Evolutionary conservation across 306 rosid genomes (phyloP).

Genomic region (Trifolium fragiferum): DNA sequence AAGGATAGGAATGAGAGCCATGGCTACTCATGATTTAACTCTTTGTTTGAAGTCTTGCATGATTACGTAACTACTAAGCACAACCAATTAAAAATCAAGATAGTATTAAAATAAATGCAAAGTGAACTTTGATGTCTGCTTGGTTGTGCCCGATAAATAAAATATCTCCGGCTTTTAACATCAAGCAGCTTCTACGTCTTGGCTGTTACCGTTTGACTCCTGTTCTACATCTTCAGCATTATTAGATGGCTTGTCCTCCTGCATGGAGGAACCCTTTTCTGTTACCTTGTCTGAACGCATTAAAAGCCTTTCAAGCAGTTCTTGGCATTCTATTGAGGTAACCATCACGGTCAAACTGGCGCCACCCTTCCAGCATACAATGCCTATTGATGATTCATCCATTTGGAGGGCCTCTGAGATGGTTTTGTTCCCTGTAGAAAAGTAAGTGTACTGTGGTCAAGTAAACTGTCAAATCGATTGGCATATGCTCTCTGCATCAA

Average conservation of each 20-base stretch:
- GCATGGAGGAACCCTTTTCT: conserved; percentile 43
- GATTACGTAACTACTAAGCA: background rate
- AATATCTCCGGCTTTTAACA: background rate
- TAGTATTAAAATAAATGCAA: background rate
- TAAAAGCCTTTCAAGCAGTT: conserved; percentile 74
- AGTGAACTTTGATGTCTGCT: background rate
- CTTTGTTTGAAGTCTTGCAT: conserved; percentile 13
- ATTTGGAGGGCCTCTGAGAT: conserved; percentile 42
- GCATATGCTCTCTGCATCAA: conserved; percentile 14
- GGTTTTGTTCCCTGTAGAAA: conserved; percentile 53
- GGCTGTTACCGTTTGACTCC: conserved; percentile 34
- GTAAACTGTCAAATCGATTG: background rate
- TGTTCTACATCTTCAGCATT: conserved; percentile 39
- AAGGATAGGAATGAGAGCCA: background rate
- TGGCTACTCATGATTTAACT: background rate
- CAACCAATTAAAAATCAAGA: conserved; percentile 6
- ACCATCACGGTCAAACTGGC: conserved; percentile 82
- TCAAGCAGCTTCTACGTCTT: conserved; percentile 31
- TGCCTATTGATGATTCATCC: conserved; percentile 74
- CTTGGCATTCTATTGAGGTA: conserved; percentile 79
- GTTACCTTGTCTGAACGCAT: conserved; percentile 45
- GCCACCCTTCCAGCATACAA: conserved; percentile 94
- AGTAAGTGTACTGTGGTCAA: background rate
- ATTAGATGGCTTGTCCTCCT: conserved; percentile 34
- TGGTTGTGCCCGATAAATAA: background rate